phyloP scores from a whole-genome alignment of 2,329 filamentous ascomycete species.

The Pseudonectria buxi region DNA sequence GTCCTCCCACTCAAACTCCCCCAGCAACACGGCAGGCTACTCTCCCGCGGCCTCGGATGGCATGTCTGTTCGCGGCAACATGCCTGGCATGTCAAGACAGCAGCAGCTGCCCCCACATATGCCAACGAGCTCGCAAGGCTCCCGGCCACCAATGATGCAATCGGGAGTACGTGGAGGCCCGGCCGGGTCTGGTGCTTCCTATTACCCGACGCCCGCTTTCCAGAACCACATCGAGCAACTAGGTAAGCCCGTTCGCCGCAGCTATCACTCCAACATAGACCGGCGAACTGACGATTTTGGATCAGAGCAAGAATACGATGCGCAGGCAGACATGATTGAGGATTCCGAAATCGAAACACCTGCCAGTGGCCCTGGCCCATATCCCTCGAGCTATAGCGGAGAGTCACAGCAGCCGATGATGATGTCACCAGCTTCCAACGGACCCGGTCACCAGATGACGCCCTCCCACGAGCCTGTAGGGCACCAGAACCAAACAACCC shows the following conservation, averaged over 20 bases:
- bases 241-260: conserved; percentile 62
- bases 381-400: conserved; percentile 49
- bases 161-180: conserved; percentile 28
- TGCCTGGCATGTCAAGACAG: conserved; percentile 25
- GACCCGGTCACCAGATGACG: conserved; percentile 29
- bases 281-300: conserved; percentile 61
- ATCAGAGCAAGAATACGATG: conserved; percentile 96
- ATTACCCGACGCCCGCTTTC: conserved; percentile 76
- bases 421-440: conserved; percentile 35
- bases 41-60: conserved; percentile 41
- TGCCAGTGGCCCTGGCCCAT: conserved; percentile 53
- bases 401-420: conserved; percentile 36
- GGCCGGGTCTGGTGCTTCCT: conserved; percentile 42
- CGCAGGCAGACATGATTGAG: conserved; percentile 81
- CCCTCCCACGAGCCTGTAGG: conserved; percentile 28
- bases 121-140: conserved; percentile 15
- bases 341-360: conserved; percentile 67
- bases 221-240: conserved; percentile 94
- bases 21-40: conserved; percentile 43
- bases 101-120: conserved; percentile 24
- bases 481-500: conserved; percentile 26
- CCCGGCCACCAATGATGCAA: conserved; percentile 31
- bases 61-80: conserved; percentile 37
- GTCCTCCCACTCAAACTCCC: conserved; percentile 63
- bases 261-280: conserved; percentile 50